Evolutionary conservation across 345 rosid genomes (phyloP), one percentile per base, ranked within the genome.

Genomic region (Hibiscus syriacus): DNA sequence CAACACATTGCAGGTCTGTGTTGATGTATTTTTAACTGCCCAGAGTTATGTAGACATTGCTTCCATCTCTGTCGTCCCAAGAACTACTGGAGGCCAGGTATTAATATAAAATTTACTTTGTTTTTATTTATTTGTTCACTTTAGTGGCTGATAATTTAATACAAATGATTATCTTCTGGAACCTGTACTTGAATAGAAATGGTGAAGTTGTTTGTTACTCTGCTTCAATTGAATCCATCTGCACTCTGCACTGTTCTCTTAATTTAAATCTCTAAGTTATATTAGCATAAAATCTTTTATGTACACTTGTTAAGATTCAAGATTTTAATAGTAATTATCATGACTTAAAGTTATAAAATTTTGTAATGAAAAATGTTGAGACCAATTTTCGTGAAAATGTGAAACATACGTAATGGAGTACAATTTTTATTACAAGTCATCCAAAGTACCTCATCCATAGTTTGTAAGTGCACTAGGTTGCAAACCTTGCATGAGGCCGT

Each of bases 51-150:
- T 89, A 60, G 99, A 94, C 76, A 84, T 89, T 70, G 96, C 97
- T 68, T 94, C 99, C 45, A 77, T 89, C 66, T 85, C 96, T 57
- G 97, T 84, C 63, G 84, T 94, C 74, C 98, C 99, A 36, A 84
- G 83, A 82, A 92, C 92, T 27, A 89, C 98, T 50, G 99, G 99
- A 79, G 97, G 97, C 70, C 97, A 91, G 96, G 95, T 94, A 79
- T 60, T 19, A 69, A 39, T 46, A 55, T 63, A 36, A 11, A 38
- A 39, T 67, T 43, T 43, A 43, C 16, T 43, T 43, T 11, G 16
- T 4, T 43, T 41, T 13, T 11, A 11, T 43, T 43, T 43, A 11
- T 14, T 14, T 43, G 3, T 43, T 43, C n/a, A n/a, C n/a, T n/a
- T 34, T 9, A 34, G 7, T 43, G 48, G 4, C 16, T 43, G 48